Evolutionary conservation across 2,329 filamentous ascomycete genomes (phyloP).

Genomic region (Parastagonospora avenae): DNA sequence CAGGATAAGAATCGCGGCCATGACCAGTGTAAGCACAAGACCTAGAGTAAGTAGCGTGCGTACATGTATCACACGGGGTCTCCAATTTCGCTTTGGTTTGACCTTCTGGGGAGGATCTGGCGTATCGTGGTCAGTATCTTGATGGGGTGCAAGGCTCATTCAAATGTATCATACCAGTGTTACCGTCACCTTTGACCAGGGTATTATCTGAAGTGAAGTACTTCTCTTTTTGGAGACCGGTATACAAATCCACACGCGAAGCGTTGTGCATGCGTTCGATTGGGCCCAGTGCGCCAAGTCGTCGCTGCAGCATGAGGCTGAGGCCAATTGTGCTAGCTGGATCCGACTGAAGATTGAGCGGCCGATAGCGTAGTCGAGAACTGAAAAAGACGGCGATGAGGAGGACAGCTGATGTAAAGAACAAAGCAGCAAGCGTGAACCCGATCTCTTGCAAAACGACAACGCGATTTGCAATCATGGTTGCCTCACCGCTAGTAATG

Average conservation of each 20-base stretch:
- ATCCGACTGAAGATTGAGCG: constrained; percentile 12
- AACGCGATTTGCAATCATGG: constrained; percentile 11
- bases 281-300: neutral
- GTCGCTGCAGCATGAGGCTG: constrained; percentile 7
- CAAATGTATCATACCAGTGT: neutral
- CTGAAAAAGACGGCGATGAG: constrained; percentile 17
- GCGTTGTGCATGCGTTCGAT: constrained; percentile 13
- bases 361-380: constrained; percentile 3
- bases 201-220: constrained; percentile 9
- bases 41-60: constrained; percentile 13
- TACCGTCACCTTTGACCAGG: constrained; percentile 2
- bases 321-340: constrained; percentile 20
- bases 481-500: constrained; percentile 2
- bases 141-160: neutral
- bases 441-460: constrained; percentile 17
- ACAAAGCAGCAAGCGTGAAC: constrained; percentile 15
- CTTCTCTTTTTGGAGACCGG: constrained; percentile 7
- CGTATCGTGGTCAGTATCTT: neutral
- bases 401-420: neutral
- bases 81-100: constrained; percentile 11
- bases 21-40: constrained; percentile 6
- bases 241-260: constrained; percentile 4
- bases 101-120: constrained; percentile 3
- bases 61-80: constrained; percentile 13
- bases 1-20: constrained; percentile 12